phyloP scores from a whole-genome alignment of 2,329 filamentous ascomycete genomes.

The Talaromyces sp. region DNA sequence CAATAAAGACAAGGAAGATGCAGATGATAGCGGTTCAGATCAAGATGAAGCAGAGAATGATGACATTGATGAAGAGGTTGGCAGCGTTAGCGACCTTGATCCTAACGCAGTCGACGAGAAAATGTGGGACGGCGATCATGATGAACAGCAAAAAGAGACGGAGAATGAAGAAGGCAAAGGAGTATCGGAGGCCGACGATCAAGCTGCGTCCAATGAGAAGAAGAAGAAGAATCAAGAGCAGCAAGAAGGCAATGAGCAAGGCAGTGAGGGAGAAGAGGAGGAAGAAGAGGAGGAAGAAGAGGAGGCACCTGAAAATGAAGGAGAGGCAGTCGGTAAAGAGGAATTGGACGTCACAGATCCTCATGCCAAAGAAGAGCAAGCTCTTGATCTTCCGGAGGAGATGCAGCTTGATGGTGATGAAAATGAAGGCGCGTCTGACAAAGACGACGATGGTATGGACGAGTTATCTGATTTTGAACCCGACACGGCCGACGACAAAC shows the following conservation, averaged over 20 bases:
- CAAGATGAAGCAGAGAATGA: conserved; percentile 58
- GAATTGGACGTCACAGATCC: conserved; percentile 63
- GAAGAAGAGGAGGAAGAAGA: conserved; percentile 43
- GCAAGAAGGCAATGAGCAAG: conserved; percentile 48
- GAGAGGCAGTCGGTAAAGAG: conserved; percentile 57
- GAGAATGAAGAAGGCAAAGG: conserved; percentile 66
- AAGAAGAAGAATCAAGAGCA: conserved; percentile 46
- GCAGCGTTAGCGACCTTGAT: conserved; percentile 85
- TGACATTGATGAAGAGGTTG: conserved; percentile 80
- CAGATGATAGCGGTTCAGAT: conserved; percentile 56
- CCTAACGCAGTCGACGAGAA: conserved; percentile 92
- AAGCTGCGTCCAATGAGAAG: conserved; percentile 54
- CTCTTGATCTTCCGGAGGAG: conserved; percentile 78
- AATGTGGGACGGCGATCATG: conserved; percentile 85
- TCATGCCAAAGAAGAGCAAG: conserved; percentile 73
- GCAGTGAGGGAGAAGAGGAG: conserved; percentile 55
- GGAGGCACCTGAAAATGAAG: conserved; percentile 51
- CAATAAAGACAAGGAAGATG: conserved; percentile 34
- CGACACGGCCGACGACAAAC: conserved; percentile 28
- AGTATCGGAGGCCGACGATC: conserved; percentile 49
- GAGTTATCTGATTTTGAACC: conserved; percentile 41
- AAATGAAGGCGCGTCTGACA: conserved; percentile 49
- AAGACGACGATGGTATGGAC: conserved; percentile 40
- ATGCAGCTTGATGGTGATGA: conserved; percentile 72
- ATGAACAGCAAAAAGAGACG: conserved; percentile 61